Base-by-base conservation (phyloP, 2,329 filamentous ascomycete species). In the Fusarium camptoceras region DNA sequence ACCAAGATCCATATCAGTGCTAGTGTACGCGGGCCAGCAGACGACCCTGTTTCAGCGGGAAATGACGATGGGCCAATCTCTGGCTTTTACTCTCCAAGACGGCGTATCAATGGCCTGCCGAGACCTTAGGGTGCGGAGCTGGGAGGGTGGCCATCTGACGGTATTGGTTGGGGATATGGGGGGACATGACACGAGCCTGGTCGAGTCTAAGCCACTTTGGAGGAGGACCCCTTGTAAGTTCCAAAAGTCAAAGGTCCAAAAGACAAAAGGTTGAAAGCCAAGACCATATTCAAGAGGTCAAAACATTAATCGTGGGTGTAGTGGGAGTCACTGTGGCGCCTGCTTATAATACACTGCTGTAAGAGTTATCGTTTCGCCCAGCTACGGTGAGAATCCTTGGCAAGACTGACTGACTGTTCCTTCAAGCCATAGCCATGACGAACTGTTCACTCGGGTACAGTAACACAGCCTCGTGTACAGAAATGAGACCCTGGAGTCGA, bases 31-130 rank as follows among this genome's bases (percentile, higher is more conserved):
- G 68, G 66, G 67, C 72, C 72, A 72, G 65, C 66, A 75, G 71
- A 71, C 69, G 64, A 70, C 72, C 73, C 73, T 75, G 73, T 75
- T 75, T 75, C 73, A 74, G 64, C 60, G 72, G 72, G 73, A 75
- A 75, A 75, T 75, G 73, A 75, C 48, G 57, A 74, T 73, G 66
- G 71, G 71, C 71, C 73, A 75, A 75, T 75, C 68, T 71, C 68
- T 72, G 68, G 62, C 56, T 61, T 66, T 53, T 68, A 55, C 65
- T 59, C 27, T 20, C 48, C 24, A 61, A 55, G 24, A 41, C 39
- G 48, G 41, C 66, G 50, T 67, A 56, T 65, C 59, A 66, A 58
- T 66, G 62, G 66, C 42, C 59, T 64, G 72, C 70, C 70, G 62
- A 73, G 72, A 66, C 70, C 59, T 53, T 66, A 49, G 50, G 59